phyloP scores from a whole-genome alignment of 495 filamentous ascomycete species.

The Stereocaulon alpinum region DNA sequence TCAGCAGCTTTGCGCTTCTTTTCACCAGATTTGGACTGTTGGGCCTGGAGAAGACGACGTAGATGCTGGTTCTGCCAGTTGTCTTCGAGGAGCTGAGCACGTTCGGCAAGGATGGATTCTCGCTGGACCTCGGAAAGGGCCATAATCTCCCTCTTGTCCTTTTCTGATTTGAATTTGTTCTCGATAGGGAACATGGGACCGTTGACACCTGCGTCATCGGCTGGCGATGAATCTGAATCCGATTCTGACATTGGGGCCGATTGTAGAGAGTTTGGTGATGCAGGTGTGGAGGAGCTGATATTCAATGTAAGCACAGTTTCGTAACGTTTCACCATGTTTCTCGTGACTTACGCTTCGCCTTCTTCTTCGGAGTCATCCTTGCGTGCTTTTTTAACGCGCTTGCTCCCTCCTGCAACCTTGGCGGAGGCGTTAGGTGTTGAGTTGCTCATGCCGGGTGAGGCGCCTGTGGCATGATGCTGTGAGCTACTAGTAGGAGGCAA shows the following conservation, averaged over 20 bases:
- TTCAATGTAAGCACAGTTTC: conserved; percentile 16
- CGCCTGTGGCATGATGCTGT: conserved; percentile 29
- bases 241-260: conserved; percentile 89
- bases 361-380: conserved; percentile 63
- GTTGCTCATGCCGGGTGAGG: conserved; percentile 39
- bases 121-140: conserved; percentile 81
- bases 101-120: conserved; percentile 80
- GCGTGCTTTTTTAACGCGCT: conserved; percentile 30
- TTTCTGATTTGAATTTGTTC: conserved; percentile 66
- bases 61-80: conserved; percentile 74
- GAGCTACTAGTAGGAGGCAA: conserved; percentile 25
- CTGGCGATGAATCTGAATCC: conserved; percentile 51
- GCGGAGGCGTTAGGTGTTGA: conserved; percentile 30
- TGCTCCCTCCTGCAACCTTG: conserved; percentile 33
- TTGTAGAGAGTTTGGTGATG: conserved; percentile 64
- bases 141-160: conserved; percentile 76
- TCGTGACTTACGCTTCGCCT: conserved; percentile 68
- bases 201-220: conserved; percentile 42
- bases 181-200: conserved; percentile 76
- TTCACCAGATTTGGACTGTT: conserved; percentile 42
- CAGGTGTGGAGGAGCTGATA: conserved; percentile 47
- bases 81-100: conserved; percentile 69
- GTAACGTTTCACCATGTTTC: not conserved
- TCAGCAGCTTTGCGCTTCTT: conserved; percentile 80
- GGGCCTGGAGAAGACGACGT: conserved; percentile 63